Evolutionary conservation across 1,284 basidiomycete species (phyloP), one percentile per base, ranked within the genome.

Genomic region (Wolfiporia cocos): DNA sequence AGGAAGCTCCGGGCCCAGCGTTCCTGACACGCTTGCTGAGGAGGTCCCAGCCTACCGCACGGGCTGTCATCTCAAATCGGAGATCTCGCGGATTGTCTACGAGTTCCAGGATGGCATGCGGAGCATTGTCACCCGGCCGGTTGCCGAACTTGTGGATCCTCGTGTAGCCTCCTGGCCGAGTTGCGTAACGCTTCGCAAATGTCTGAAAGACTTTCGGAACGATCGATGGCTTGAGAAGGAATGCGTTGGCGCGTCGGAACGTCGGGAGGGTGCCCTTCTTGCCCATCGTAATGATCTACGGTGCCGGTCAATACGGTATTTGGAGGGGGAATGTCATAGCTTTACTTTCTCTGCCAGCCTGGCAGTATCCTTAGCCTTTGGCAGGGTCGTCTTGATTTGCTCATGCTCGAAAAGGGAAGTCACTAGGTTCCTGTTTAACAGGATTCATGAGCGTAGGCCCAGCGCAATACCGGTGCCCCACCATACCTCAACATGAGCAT

Each of bases 321-420:
- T n/a, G n/a, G n/a, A n/a, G n/a, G n/a, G n/a, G n/a, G n/a, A n/a
- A n/a, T n/a, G n/a, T n/a, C n/a, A n/a, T n/a, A n/a, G n/a, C n/a
- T 59, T 43, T 49, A 91, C 91, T 80, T 96, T 96, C 63, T 99
- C 96, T 31, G 93, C 93, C 42, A 96, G 68, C 50, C 91, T 78
- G 9, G 91, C 90, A 3, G 93, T 73, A 59, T 97, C 93, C 61
- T 89, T 86, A 2, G 96, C 96, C 65, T 99, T 99, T 18, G 96
- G 88, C 21, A 97, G 70, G 0, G 96, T 99, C 4, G 96, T 99
- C 62, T 88, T 87, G 63, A 99, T 95, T 58, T 92, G 86, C 61
- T 98, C 92, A 67, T 99, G 93, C 61, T 97, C 81, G 47, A 99
- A 78, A 36, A 99, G 76, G 12, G 93, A 94, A 15, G 92, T 90